Percentiles rank a stretch among this genome's conserved stretches.
These are phyloP conservation scores for Diaporthe ampelina DNA, from an alignment of 2,329 filamentous ascomycete species.

Conservation along the genomic window DNA sequence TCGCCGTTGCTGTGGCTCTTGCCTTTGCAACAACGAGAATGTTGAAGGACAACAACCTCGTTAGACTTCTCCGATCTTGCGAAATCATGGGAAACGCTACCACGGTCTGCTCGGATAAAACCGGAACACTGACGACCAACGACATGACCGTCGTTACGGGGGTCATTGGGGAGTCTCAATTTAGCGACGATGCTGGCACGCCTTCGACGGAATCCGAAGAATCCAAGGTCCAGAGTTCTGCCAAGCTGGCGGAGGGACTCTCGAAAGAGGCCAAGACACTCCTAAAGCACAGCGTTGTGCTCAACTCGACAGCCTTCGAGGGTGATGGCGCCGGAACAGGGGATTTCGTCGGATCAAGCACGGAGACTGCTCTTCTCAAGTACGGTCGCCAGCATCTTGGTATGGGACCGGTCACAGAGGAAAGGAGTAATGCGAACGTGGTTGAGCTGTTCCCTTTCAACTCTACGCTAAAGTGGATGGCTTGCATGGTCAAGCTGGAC, in stretches of 20 bases:
- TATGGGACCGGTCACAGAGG: conserved; percentile 72
- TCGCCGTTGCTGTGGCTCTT: conserved; percentile 77
- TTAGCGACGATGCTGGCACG: not conserved
- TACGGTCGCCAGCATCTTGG: conserved; percentile 77
- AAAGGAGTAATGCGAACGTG: conserved; percentile 70
- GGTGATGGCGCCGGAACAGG: conserved; percentile 70
- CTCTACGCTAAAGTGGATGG: conserved; percentile 75
- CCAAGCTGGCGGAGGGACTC: conserved; percentile 46
- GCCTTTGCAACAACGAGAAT: conserved; percentile 79
- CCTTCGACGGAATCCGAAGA: not conserved
- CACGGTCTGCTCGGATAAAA: conserved; percentile 84
- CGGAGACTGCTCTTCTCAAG: conserved; percentile 80
- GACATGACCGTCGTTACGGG: conserved; percentile 32
- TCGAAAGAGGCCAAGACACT: conserved; percentile 53
- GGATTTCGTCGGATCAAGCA: conserved; percentile 81
- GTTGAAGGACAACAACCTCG: conserved; percentile 79
- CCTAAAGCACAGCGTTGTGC: conserved; percentile 59
- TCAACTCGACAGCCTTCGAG: conserved; percentile 80
- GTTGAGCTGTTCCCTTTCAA: conserved; percentile 57
- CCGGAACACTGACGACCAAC: conserved; percentile 71
- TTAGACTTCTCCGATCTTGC: conserved; percentile 76
- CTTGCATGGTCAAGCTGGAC: conserved; percentile 70
- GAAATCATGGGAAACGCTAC: conserved; percentile 81
- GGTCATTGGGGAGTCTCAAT: conserved; percentile 71
- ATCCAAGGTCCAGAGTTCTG: not conserved